Base-by-base conservation (phyloP, 2,329 filamentous ascomycete species). In the Truncatella angustata region DNA sequence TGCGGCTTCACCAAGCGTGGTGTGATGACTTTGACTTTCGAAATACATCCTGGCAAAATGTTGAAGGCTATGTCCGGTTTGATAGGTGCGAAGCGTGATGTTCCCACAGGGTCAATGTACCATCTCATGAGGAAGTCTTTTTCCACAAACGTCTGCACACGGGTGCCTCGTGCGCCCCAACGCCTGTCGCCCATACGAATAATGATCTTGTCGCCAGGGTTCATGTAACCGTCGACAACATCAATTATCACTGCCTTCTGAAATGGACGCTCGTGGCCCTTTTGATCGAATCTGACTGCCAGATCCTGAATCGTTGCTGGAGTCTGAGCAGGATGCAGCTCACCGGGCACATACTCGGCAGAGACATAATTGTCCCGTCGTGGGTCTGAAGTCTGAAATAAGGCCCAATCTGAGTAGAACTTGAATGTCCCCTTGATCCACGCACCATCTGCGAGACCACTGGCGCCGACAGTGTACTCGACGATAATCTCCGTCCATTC, bases 391-490 rank as follows among this genome's bases (percentile, higher is more conserved):
- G 67, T 69, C 49, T 69, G 66, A 44, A 68, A 69, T 1, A 69
- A 53, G 3, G 65, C 66, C 67, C 66, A 69, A 54, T 69, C 66
- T 26, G 67, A 69, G 54, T 70, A 70, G 35, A 70, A 70, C 40
- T 70, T 69, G 60, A 70, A 70, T 0, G 68, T 70, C 2, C 67
- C 68, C 49, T 70, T 70, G 46, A 70, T 69, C 68, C 64, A 70
- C 4, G 67, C 67, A 2, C 68, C 66, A 51, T 68, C 65, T 2
- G 63, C 65, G 12, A 66, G 58, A n/a, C 64, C 66, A 42, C 61
- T 65, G 4, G 55, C 65, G 3, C 67, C 67, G 4, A 64, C 62
- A 14, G 40, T 43, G 16, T 43, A 43, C 16, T 43, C n/a, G 26
- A 32, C 14, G 11, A 45, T 16, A n/a, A 45, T 45, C 37, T 68